phyloP scores from a whole-genome alignment of 164 flowering plant species.

The Brasenia schreberi region DNA sequence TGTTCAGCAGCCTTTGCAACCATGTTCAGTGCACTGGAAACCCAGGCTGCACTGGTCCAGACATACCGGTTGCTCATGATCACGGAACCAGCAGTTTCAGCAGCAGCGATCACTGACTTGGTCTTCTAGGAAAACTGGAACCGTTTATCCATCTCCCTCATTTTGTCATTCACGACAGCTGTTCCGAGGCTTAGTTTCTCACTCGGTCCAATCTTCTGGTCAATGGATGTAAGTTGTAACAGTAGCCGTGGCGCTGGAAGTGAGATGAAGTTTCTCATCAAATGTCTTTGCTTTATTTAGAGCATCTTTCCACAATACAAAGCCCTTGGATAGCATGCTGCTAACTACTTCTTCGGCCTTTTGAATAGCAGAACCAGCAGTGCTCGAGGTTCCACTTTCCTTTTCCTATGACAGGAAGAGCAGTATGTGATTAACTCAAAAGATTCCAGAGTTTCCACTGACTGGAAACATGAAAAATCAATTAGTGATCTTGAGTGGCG shows the following conservation, averaged over 20 bases:
- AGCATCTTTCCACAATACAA: constrained; percentile 71
- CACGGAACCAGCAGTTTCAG: constrained; percentile 59
- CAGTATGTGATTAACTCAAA: no score
- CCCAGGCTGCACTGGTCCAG: constrained; percentile 65
- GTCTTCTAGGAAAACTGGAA: constrained; percentile 58
- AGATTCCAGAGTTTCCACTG: no score
- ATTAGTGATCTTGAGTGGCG: no score
- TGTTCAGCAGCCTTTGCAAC: constrained; percentile 70
- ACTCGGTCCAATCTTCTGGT: constrained; percentile 45
- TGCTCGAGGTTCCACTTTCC: background rate
- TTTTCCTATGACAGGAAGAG: background rate
- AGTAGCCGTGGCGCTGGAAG: constrained; percentile 55
- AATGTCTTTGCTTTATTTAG: constrained; percentile 55
- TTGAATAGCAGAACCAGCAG: constrained; percentile 23
- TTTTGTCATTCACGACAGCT: constrained; percentile 48
- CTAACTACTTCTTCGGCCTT: constrained; percentile 75
- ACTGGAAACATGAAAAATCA: no score
- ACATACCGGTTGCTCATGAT: constrained; percentile 21
- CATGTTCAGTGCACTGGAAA: constrained; percentile 35
- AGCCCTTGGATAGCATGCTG: constrained; percentile 78
- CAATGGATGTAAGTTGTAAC: constrained; percentile 55
- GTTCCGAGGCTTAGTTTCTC: constrained; percentile 49
- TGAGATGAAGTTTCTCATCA: constrained; percentile 48
- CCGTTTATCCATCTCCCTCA: constrained; percentile 49
- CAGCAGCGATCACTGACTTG: constrained; percentile 44